Evolutionary conservation across 257 asterid species (phyloP).

Genomic region (Gynochthodes officinalis): DNA sequence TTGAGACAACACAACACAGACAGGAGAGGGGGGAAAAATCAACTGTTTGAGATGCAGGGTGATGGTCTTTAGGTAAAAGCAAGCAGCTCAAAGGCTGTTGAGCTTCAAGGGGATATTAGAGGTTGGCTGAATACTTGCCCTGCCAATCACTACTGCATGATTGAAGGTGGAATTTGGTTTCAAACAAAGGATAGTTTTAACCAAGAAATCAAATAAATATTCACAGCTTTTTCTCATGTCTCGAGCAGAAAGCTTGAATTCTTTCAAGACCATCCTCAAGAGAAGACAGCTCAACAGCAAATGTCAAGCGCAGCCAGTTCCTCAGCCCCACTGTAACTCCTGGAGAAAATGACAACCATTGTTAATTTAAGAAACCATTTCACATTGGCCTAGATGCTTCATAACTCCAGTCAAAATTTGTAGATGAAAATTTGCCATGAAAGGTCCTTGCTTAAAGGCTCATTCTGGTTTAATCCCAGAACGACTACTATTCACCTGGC

Average conservation of each 20-base stretch:
- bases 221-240: slow-evolving; percentile 40
- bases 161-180: background rate
- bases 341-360: slow-evolving; percentile 12
- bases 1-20: too few relatives aligned
- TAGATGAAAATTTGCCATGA: too few relatives aligned
- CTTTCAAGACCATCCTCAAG: slow-evolving; percentile 60
- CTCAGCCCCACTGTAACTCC: slow-evolving; percentile 56
- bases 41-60: background rate
- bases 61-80: background rate
- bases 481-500: slow-evolving; percentile 42
- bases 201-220: background rate
- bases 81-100: background rate
- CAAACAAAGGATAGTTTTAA: background rate
- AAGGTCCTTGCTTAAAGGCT: too few relatives aligned
- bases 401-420: background rate
- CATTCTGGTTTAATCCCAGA: too few relatives aligned
- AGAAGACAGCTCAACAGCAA: slow-evolving; percentile 45
- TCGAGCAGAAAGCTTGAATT: slow-evolving; percentile 52
- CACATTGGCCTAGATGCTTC: background rate
- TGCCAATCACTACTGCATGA: background rate
- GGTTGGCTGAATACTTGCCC: background rate
- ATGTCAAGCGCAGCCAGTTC: slow-evolving; percentile 61
- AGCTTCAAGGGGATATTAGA: background rate
- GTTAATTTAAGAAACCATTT: background rate
- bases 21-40: too few relatives aligned